Percentiles rank a stretch among this genome's conserved stretches.
These are phyloP conservation scores for Trapa bicornis DNA, from an alignment of 345 rosid species.

Conservation along the genomic window DNA sequence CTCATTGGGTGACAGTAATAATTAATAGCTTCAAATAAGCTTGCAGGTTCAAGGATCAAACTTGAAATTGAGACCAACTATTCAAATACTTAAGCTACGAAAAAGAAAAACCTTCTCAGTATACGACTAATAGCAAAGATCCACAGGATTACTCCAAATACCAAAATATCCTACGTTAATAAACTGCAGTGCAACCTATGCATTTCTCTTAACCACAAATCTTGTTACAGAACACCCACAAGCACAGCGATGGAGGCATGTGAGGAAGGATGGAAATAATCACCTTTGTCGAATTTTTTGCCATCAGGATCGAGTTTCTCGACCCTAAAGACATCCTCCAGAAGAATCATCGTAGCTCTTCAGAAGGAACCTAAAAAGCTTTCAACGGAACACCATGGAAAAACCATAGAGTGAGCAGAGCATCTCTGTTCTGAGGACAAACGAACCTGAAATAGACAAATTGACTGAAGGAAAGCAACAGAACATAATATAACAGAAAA, in stretches of 20 bases:
- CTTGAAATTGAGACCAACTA: neutral
- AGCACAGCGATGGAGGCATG: neutral
- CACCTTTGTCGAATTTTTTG: constrained; percentile 76
- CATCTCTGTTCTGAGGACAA: too few species aligned
- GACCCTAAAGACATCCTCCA: constrained; percentile 65
- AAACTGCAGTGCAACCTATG: neutral
- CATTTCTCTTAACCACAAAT: too few species aligned
- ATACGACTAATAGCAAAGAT: neutral
- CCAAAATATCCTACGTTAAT: neutral
- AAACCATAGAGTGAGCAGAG: too few species aligned
- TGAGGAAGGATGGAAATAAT: neutral
- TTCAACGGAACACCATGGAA: too few species aligned
- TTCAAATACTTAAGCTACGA: neutral
- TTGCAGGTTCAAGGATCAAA: neutral
- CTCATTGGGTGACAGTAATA: too few species aligned
- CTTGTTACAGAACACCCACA: neutral
- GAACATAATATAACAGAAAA: too few species aligned
- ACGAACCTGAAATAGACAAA: too few species aligned
- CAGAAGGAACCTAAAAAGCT: neutral
- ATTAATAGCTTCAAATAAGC: neutral
- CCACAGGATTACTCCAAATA: neutral
- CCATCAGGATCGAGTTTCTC: constrained; percentile 58
- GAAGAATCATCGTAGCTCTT: constrained; percentile 12
- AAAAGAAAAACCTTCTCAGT: neutral
- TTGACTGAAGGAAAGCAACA: too few species aligned